Percentiles rank a stretch among this genome's conserved stretches.
Conservation (phyloP, 768 basidiomycete species). For the Serendipita sp. region DNA sequence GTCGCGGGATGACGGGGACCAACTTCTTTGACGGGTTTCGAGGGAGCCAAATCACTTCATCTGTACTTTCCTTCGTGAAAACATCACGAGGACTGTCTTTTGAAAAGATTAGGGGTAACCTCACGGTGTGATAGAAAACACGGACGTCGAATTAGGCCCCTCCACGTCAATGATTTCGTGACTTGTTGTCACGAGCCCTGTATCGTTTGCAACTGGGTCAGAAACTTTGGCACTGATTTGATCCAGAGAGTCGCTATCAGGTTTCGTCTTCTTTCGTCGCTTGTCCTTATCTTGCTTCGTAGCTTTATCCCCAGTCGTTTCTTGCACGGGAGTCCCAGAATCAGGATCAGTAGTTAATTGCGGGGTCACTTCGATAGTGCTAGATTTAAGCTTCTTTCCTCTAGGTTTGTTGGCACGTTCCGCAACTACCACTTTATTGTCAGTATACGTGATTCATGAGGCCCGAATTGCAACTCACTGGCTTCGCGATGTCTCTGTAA, state of each 20-base stretch:
- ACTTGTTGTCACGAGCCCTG: not conserved
- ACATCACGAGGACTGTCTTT: not conserved
- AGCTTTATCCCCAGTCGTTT: not conserved
- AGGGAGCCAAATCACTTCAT: not conserved
- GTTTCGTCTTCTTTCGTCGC: not conserved
- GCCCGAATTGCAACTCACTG: constrained; percentile 8
- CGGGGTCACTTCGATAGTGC: no score
- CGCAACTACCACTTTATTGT: not conserved
- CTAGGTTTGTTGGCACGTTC: not conserved
- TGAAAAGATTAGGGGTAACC: not conserved
- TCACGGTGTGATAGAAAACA: not conserved
- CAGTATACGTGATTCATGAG: not conserved
- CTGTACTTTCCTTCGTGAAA: not conserved
- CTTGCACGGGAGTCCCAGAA: not conserved
- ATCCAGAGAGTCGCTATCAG: constrained; percentile 1
- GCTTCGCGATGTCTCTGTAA: constrained; percentile 12
- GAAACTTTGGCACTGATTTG: constrained; percentile 9
- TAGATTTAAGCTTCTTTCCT: constrained; percentile 9
- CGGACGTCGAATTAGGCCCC: not conserved
- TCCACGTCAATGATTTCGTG: constrained; percentile 3
- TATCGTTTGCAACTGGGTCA: not conserved
- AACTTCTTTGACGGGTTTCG: not conserved
- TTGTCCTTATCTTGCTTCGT: constrained; percentile 8
- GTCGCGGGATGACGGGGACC: not conserved
- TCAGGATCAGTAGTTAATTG: no score